Evolutionary conservation across 371 early-diverging fungal species (phyloP).

Genomic region (Entomophthora muscae): DNA sequence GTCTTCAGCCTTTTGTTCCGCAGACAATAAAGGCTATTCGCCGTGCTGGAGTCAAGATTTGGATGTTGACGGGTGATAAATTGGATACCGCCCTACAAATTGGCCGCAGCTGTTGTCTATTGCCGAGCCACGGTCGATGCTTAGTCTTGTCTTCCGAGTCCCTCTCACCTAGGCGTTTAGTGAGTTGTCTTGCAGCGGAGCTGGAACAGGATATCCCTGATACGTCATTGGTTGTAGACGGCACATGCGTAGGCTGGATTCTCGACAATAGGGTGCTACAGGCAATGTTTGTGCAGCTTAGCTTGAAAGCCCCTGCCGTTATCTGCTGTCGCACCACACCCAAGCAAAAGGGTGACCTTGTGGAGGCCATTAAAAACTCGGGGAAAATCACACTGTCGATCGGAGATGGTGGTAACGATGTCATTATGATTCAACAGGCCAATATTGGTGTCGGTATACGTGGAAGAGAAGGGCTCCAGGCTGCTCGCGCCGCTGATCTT

Average conservation of each 20-base stretch:
- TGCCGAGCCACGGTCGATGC: constrained; percentile 37
- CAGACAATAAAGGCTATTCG: constrained; percentile 76
- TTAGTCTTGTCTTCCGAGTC: background rate
- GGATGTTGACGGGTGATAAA: constrained; percentile 99
- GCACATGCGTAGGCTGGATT: constrained; percentile 39
- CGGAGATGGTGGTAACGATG: constrained; percentile 94
- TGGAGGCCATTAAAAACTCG: constrained; percentile 39
- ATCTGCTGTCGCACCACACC: constrained; percentile 89
- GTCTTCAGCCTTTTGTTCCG: constrained; percentile 82
- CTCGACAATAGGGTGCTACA: constrained; percentile 24
- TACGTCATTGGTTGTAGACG: constrained; percentile 53
- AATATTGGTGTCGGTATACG: constrained; percentile 75
- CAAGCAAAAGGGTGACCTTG: constrained; percentile 77
- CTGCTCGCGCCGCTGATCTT: constrained; percentile 64
- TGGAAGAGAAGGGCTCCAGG: constrained; percentile 74
- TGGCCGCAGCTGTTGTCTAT: constrained; percentile 71
- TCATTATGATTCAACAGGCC: constrained; percentile 83
- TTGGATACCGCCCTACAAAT: constrained; percentile 96
- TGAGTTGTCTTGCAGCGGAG: background rate
- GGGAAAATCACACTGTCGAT: constrained; percentile 60
- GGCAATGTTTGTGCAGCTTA: constrained; percentile 43
- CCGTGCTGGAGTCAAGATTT: constrained; percentile 80
- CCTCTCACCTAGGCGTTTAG: background rate
- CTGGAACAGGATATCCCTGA: constrained; percentile 10
- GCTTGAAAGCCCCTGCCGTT: constrained; percentile 48